Conservation (phyloP, 2,329 filamentous ascomycete species). For the Orbilia brochopaga region DNA sequence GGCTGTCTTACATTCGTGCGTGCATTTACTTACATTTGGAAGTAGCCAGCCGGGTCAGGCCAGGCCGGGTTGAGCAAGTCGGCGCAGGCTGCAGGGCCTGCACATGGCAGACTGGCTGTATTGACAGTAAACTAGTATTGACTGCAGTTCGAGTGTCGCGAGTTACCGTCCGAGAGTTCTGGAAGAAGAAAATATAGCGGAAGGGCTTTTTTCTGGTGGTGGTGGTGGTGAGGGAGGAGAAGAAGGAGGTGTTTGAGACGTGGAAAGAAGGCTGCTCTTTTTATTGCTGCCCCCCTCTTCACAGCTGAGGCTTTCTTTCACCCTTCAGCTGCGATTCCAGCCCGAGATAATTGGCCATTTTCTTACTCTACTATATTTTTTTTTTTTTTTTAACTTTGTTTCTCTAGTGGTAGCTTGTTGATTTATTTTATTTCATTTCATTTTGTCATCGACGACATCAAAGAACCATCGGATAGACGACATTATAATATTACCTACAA, state of each 20-base stretch:
- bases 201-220: neutral
- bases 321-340: too few relatives aligned
- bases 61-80: conserved; percentile 1
- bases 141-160: neutral
- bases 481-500: neutral
- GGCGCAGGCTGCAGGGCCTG: neutral
- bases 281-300: too few relatives aligned
- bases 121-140: neutral
- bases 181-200: neutral
- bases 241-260: neutral
- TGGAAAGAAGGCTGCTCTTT: neutral
- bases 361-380: neutral
- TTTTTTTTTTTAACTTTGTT: neutral
- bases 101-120: neutral
- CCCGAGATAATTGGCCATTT: too few relatives aligned
- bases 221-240: neutral
- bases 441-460: neutral
- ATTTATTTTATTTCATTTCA: neutral
- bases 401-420: neutral
- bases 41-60: conserved; percentile 20
- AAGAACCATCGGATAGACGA: neutral
- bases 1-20: conserved; percentile 51
- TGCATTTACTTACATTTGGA: conserved; percentile 13
- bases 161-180: neutral
- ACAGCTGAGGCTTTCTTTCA: too few relatives aligned